Evolutionary conservation across 495 filamentous ascomycete genomes (phyloP), one percentile per base, ranked within the genome.

Genomic region (Pyronema omphalodes): DNA sequence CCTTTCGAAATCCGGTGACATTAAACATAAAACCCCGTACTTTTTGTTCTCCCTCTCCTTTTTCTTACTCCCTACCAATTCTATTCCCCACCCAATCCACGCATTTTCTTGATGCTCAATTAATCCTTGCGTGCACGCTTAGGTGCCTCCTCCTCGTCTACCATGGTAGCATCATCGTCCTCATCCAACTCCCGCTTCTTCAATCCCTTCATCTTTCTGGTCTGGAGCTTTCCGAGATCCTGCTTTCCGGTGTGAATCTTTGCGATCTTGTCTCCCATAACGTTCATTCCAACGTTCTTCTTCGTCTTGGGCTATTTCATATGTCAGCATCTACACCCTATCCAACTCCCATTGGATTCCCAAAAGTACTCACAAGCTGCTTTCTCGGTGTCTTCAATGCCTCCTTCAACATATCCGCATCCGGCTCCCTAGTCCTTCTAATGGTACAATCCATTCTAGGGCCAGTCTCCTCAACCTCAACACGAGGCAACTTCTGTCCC

Each of bases 181-280:
- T 72, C 78, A 17, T 77, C 73, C 55, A 79, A 77, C 15, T 81
- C 70, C 23, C 75, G 74, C 49, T 93, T 73, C 77, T 96, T 96
- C 58, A 98, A 68, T 55, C 91, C 91, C 79, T 98, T 98, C 88
- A 98, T 95, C 80, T 98, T 98, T 64, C 91, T 77, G 44, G 86
- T 94, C 77, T 96, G 91, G 69, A 98, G 67, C 56, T 81, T 75
- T 55, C 71, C 73, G 37, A 98, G 74, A 70, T 96, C 89, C 69
- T 95, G 86, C 73, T 84, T 87, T 64, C 83, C 86, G 29, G 91
- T 68, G 71, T 98, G 93, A 53, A 98, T 86, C 53, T 87, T 77
- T 52, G 93, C 91, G 51, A 96, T 71, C 78, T 96, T 95, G 66
- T 98, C 93, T 66, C 93, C 91, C 57, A 98, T 82, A 43, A 81